Base-by-base conservation (phyloP, 306 rosid genomes). In the Mucuna pruriens region DNA sequence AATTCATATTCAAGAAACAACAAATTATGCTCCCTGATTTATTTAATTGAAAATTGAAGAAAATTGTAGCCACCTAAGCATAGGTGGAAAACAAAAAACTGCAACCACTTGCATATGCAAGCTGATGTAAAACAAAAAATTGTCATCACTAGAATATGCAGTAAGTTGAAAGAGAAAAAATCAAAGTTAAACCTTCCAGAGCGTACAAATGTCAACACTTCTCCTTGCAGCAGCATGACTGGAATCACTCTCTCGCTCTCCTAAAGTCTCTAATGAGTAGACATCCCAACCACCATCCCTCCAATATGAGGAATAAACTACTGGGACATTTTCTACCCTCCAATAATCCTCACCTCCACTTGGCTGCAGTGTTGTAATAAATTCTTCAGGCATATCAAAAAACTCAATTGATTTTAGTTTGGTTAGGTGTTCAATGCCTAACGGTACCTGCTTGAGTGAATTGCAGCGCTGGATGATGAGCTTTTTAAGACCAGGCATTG, bases 231-330 rank as follows among this genome's bases (percentile, higher is more conserved):
- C 31, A n/a, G 16, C 9, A 15, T 7, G 70, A 67, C 55, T 58
- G 49, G 52, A 33, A 51, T 85, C 86, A 23, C 15, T 60, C 62
- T 80, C 86, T 34, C 63, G 12, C 36, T 86, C 89, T 17, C 52
- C 84, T 49, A 80, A 67, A 40, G 84, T 84, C 20, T 87, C 87
- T 26, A 86, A 38, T 39, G 97, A 86, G 75, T 76, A 78, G 17
- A 90, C 90, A 80, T 86, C 93, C 97, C 94, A 92, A 19, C 84
- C 90, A 8, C 81, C 86, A 44, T 88, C 90, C 45, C 87, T 90
- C 97, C 93, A 89, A 58, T 84, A 87, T 4, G 88, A 52, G 2
- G 87, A 52, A 54, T 89, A 80, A 81, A 92, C 87, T 40, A 79
- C 89, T 0, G 94, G 94, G 1, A 90, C 88, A 67, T 87, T 84